A percentile compares a stretch with the other conserved stretches of the same genome.
phyloP scores from a whole-genome alignment of 495 filamentous ascomycete genomes.

The Trichoderma parareesei region DNA sequence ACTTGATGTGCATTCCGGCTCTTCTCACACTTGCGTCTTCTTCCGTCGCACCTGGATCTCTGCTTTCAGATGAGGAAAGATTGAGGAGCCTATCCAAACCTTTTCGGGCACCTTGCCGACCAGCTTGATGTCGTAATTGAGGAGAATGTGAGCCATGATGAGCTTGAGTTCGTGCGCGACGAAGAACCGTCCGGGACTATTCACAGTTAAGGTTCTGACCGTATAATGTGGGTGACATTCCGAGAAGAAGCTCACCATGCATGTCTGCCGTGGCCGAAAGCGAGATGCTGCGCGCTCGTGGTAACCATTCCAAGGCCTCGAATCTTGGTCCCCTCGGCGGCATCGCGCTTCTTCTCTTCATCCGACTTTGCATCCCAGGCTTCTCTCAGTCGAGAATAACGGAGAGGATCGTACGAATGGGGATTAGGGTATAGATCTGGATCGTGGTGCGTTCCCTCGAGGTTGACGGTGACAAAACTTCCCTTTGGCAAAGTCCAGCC shows the following conservation, averaged over 20 bases:
- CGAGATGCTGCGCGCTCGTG: slow-evolving; percentile 25
- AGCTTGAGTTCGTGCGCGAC: slow-evolving; percentile 34
- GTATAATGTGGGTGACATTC: not conserved
- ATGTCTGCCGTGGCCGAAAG: slow-evolving; percentile 32
- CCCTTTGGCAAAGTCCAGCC: slow-evolving; percentile 29
- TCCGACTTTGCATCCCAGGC: slow-evolving; percentile 23
- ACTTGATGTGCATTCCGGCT: not conserved
- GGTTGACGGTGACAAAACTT: slow-evolving; percentile 23
- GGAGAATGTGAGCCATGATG: slow-evolving; percentile 28
- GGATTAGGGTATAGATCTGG: slow-evolving; percentile 25
- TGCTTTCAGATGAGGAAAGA: slow-evolving; percentile 22
- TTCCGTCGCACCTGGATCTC: slow-evolving; percentile 22
- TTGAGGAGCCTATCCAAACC: slow-evolving; percentile 25
- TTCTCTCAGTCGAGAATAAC: slow-evolving; percentile 25
- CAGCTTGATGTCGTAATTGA: slow-evolving; percentile 35
- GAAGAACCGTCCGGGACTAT: slow-evolving; percentile 35
- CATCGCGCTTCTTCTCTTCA: slow-evolving; percentile 11
- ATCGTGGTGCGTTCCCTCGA: slow-evolving; percentile 25
- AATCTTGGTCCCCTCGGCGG: slow-evolving; percentile 21
- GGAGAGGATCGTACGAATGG: slow-evolving; percentile 24
- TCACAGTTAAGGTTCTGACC: not conserved
- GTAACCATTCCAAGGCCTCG: slow-evolving; percentile 30
- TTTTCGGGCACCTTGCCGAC: slow-evolving; percentile 19
- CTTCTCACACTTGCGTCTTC: not conserved
- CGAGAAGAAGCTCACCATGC: slow-evolving; percentile 23